phyloP scores from a whole-genome alignment of 1,139 yeast genomes.

The Wickerhamiella infanticola region DNA sequence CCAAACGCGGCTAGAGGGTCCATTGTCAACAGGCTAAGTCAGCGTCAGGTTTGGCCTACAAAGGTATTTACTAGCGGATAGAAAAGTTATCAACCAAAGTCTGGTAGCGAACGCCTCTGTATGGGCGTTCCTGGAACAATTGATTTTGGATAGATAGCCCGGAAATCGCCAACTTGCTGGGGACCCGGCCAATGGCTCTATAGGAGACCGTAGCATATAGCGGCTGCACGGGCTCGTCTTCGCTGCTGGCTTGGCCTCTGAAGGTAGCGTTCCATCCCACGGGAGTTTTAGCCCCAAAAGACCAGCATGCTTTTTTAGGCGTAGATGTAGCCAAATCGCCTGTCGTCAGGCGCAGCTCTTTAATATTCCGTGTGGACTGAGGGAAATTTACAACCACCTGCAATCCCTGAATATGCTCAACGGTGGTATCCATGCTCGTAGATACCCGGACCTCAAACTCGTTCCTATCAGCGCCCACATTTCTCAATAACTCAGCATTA shows the following conservation, averaged over 20 bases:
- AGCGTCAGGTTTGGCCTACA: neutral
- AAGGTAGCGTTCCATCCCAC: slow-evolving; percentile 58
- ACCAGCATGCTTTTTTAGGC: slow-evolving; percentile 55
- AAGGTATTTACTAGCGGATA: slow-evolving; percentile 24
- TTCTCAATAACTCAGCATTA: slow-evolving; percentile 42
- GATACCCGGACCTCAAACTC: slow-evolving; percentile 64
- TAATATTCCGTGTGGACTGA: slow-evolving; percentile 25
- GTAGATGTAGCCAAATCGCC: slow-evolving; percentile 53
- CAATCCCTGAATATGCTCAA: slow-evolving; percentile 43
- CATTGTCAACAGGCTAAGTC: neutral
- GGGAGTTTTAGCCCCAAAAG: slow-evolving; percentile 41
- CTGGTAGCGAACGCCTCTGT: slow-evolving; percentile 79
- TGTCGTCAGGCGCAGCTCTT: slow-evolving; percentile 45
- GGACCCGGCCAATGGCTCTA: slow-evolving; percentile 49
- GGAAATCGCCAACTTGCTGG: slow-evolving; percentile 63
- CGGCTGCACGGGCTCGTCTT: slow-evolving; percentile 29
- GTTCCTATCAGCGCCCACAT: slow-evolving; percentile 43
- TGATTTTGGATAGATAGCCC: slow-evolving; percentile 43
- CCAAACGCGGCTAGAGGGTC: slow-evolving; percentile 11
- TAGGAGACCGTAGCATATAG: slow-evolving; percentile 39
- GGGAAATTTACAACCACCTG: slow-evolving; percentile 35
- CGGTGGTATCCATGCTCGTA: slow-evolving; percentile 36
- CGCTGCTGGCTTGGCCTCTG: slow-evolving; percentile 33
- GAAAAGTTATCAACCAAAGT: slow-evolving; percentile 50
- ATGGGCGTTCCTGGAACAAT: slow-evolving; percentile 56